These are phyloP conservation scores for Sugiyamaella floridensis DNA, from an alignment of 805 yeast genomes.

Conservation along the genomic window DNA sequence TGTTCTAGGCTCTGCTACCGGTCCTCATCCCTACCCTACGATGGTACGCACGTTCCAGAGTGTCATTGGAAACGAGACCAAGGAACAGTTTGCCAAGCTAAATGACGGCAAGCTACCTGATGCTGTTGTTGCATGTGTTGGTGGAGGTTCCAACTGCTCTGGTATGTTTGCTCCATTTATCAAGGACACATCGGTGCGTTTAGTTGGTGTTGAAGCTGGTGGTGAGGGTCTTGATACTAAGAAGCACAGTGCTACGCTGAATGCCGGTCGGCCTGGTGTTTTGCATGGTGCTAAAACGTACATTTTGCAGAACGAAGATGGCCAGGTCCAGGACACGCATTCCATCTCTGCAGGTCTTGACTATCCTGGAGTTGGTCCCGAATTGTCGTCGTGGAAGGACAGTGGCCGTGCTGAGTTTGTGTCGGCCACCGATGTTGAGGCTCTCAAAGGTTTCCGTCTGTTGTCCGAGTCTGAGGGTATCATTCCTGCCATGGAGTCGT, in stretches of 20 bases:
- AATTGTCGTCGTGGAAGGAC: constrained; percentile 89
- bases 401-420: constrained; percentile 85
- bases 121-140: constrained; percentile 96
- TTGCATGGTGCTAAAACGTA: constrained; percentile 96
- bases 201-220: constrained; percentile 97
- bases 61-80: constrained; percentile 92
- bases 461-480: constrained; percentile 94
- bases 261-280: constrained; percentile 95
- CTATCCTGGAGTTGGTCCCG: constrained; percentile 99
- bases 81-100: constrained; percentile 74
- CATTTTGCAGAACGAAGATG: constrained; percentile 84
- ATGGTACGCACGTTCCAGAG: constrained; percentile 97
- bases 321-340: constrained; percentile 96
- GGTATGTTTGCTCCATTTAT: constrained; percentile 96
- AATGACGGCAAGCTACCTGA: constrained; percentile 84
- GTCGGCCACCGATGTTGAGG: constrained; percentile 95
- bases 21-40: constrained; percentile 99
- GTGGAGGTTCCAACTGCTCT: constrained; percentile 96
- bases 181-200: constrained; percentile 64
- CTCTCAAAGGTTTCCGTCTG: constrained; percentile 80
- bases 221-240: constrained; percentile 91
- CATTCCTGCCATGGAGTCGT: constrained; percentile 95
- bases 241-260: constrained; percentile 89
- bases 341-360: constrained; percentile 98
- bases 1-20: constrained; percentile 96